Percentiles rank a stretch among this genome's conserved stretches.
phyloP scores from a whole-genome alignment of 169 alveolate species.

The Eimeria acervulina region DNA sequence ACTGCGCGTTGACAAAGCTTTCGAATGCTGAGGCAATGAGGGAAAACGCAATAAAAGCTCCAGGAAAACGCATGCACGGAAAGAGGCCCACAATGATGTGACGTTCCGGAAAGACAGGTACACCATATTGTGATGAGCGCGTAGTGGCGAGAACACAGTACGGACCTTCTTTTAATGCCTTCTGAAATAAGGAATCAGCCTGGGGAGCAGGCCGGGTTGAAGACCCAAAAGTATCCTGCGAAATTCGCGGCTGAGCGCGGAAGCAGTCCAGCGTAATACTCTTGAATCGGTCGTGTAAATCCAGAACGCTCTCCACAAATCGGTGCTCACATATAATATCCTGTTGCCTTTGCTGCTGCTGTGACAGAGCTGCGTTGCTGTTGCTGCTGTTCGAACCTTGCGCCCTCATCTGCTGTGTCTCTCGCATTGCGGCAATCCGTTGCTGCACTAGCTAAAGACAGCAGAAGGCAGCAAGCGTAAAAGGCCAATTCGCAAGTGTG shows the following conservation, averaged over 20 bases:
- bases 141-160: not conserved
- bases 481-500: too few relatives aligned
- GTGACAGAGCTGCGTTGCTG: conserved; percentile 67
- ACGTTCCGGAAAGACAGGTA: not conserved
- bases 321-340: conserved; percentile 70
- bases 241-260: conserved; percentile 62
- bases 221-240: conserved; percentile 33
- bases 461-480: conserved; percentile 15
- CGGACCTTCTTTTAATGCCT: conserved; percentile 84
- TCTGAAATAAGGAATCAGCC: conserved; percentile 85
- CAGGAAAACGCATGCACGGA: not conserved
- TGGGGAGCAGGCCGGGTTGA: conserved; percentile 66
- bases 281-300: conserved; percentile 78
- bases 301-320: conserved; percentile 81
- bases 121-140: not conserved
- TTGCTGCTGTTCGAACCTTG: conserved; percentile 71
- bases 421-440: conserved; percentile 69
- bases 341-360: conserved; percentile 74
- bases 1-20: conserved; percentile 81
- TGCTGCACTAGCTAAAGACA: conserved; percentile 53
- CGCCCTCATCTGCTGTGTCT: conserved; percentile 80
- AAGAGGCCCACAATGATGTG: not conserved
- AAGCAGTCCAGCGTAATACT: conserved; percentile 79
- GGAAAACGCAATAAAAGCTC: not conserved
- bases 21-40: conserved; percentile 78